A percentile compares a stretch with the other conserved stretches of the same genome.
Evolutionary conservation across 371 early-diverging fungal genomes (phyloP).

Genomic region (Circinella minor): DNA sequence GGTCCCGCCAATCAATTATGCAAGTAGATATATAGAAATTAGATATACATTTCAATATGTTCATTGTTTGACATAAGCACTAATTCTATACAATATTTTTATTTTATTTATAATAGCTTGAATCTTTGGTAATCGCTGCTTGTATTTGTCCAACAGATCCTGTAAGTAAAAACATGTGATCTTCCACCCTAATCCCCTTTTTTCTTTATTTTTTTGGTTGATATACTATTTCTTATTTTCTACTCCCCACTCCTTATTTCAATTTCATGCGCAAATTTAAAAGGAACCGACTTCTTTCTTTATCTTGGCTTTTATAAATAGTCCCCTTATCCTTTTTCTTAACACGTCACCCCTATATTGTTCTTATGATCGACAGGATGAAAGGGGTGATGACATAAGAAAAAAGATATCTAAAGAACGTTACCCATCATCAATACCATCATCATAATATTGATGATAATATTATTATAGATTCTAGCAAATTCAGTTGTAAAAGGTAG

Average conservation of each 20-base stretch:
- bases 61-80: background rate
- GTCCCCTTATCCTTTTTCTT: background rate
- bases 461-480: conserved; percentile 71
- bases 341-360: background rate
- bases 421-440: too few species aligned
- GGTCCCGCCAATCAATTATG: conserved; percentile 66
- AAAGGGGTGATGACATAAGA: background rate
- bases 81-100: background rate
- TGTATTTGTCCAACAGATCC: conserved; percentile 97
- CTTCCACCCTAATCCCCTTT: background rate
- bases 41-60: background rate
- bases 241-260: too few species aligned
- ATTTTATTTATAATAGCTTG: conserved; percentile 57
- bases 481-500: conserved; percentile 95
- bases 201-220: background rate
- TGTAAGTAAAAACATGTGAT: conserved; percentile 43
- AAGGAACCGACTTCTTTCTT: too few species aligned
- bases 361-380: background rate
- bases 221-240: background rate
- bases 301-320: too few species aligned
- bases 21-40: conserved; percentile 32
- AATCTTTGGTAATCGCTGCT: conserved; percentile 82
- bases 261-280: too few species aligned
- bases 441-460: too few species aligned
- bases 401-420: too few species aligned